A percentile compares a stretch with the other conserved stretches of the same genome.
Conservation (phyloP, 2,329 filamentous ascomycete species). For the Fusarium sterilihyphosum region DNA sequence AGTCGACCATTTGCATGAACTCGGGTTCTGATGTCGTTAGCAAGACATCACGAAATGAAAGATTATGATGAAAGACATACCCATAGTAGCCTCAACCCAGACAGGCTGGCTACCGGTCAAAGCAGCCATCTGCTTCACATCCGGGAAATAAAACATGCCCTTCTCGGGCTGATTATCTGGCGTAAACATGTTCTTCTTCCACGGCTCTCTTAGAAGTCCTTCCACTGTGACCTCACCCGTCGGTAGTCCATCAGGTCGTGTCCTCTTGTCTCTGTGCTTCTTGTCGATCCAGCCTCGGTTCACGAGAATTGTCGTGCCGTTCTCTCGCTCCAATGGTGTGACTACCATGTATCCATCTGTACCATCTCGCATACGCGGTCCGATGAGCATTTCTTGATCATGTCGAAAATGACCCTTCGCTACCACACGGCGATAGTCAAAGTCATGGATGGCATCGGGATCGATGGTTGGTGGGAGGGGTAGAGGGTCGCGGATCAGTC, state of each 20-base stretch:
- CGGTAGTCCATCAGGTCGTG: slow-evolving; percentile 74
- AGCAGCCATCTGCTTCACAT: slow-evolving; percentile 89
- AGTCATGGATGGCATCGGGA: slow-evolving; percentile 82
- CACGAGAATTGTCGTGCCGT: slow-evolving; percentile 79
- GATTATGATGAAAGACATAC: slow-evolving; percentile 57
- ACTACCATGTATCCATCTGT: slow-evolving; percentile 91
- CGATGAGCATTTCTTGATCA: slow-evolving; percentile 96
- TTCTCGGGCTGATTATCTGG: slow-evolving; percentile 86
- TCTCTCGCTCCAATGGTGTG: slow-evolving; percentile 83
- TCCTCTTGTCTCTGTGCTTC: slow-evolving; percentile 72
- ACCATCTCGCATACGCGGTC: slow-evolving; percentile 88
- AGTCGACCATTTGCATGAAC: slow-evolving; percentile 78
- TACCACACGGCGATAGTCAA: slow-evolving; percentile 88
- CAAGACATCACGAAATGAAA: not conserved
- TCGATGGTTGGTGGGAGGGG: slow-evolving; percentile 87
- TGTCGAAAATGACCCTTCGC: slow-evolving; percentile 80
- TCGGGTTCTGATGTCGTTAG: slow-evolving; percentile 71
- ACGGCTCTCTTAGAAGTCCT: slow-evolving; percentile 86
- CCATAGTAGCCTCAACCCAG: slow-evolving; percentile 96
- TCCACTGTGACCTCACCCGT: slow-evolving; percentile 79
- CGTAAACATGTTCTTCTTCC: slow-evolving; percentile 98
- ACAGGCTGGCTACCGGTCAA: slow-evolving; percentile 85
- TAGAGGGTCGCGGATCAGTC: slow-evolving; percentile 83
- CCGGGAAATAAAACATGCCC: slow-evolving; percentile 93
- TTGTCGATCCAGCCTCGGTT: slow-evolving; percentile 93